These are phyloP conservation scores for Cyphellophora attinorum DNA, from an alignment of 2,329 filamentous ascomycete species.

Conservation along the genomic window DNA sequence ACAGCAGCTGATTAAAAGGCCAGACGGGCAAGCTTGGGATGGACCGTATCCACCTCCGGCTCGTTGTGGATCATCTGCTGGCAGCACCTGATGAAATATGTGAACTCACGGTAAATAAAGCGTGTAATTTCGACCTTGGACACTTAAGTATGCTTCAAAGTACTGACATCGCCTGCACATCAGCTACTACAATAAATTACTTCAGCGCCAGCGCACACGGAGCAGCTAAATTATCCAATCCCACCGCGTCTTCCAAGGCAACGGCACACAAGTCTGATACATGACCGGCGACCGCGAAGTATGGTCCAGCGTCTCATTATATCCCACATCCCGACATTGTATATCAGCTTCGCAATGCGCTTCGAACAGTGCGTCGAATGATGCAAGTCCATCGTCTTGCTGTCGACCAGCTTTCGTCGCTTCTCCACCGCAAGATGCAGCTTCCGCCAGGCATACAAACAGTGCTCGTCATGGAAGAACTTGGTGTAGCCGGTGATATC, in stretches of 20 bases:
- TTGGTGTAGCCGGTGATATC: neutral
- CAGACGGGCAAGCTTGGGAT: too few relatives aligned
- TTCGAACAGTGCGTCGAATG: neutral
- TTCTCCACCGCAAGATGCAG: neutral
- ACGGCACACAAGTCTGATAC: neutral
- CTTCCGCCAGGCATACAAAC: slow-evolving; percentile 1
- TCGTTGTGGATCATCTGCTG: too few relatives aligned
- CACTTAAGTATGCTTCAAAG: too few relatives aligned
- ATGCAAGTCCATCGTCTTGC: neutral
- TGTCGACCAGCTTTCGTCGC: neutral
- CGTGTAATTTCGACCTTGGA: too few relatives aligned
- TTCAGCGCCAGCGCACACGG: too few relatives aligned
- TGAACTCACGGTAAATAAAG: too few relatives aligned
- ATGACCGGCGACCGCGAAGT: neutral
- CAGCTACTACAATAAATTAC: too few relatives aligned
- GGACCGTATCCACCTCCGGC: too few relatives aligned
- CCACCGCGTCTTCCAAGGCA: neutral
- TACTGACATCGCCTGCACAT: too few relatives aligned
- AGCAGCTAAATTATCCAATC: too few relatives aligned
- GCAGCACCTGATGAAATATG: too few relatives aligned
- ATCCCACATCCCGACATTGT: neutral
- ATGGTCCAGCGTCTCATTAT: neutral
- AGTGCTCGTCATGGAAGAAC: slow-evolving; percentile 2
- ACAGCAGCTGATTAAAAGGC: neutral
- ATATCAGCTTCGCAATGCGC: neutral